A percentile compares a stretch with the other conserved stretches of the same genome.
phyloP scores from a whole-genome alignment of 2,329 filamentous ascomycete genomes.

The Apiospora hydei region DNA sequence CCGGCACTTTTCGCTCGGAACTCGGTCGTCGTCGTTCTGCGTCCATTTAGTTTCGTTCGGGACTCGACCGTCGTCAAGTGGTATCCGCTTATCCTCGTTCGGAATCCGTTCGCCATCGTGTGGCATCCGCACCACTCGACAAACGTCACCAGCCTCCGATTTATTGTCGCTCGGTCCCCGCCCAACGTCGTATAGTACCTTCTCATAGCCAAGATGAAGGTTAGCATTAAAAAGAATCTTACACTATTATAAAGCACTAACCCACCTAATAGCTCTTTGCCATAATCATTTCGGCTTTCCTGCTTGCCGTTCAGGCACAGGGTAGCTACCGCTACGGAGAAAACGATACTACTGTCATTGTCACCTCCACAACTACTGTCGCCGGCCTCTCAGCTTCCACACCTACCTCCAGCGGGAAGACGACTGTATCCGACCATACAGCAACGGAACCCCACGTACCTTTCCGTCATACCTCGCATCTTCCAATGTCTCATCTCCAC shows the following conservation, averaged over 20 bases:
- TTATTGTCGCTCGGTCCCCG: background rate
- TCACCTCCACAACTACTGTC: background rate
- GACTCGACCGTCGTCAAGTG: background rate
- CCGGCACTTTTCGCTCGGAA: background rate
- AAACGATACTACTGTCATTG: too few relatives aligned
- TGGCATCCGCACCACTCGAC: background rate
- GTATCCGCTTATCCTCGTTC: background rate
- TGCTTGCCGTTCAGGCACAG: conserved; percentile 4
- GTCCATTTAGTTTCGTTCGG: too few relatives aligned
- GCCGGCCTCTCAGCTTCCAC: background rate
- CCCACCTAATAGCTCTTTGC: background rate
- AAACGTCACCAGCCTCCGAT: background rate
- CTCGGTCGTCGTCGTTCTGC: background rate
- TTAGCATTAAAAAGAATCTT: background rate
- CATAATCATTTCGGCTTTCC: background rate
- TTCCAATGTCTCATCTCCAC: background rate
- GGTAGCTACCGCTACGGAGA: background rate
- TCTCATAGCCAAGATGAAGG: background rate
- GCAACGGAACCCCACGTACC: background rate
- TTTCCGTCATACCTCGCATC: background rate
- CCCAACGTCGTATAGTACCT: background rate
- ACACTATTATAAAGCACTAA: background rate
- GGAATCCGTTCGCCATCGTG: background rate
- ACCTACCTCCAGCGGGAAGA: background rate
- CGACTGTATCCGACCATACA: too few relatives aligned